Conservation (phyloP, 208 protist genomes). For the Acanthamoeba culbertsoni region DNA sequence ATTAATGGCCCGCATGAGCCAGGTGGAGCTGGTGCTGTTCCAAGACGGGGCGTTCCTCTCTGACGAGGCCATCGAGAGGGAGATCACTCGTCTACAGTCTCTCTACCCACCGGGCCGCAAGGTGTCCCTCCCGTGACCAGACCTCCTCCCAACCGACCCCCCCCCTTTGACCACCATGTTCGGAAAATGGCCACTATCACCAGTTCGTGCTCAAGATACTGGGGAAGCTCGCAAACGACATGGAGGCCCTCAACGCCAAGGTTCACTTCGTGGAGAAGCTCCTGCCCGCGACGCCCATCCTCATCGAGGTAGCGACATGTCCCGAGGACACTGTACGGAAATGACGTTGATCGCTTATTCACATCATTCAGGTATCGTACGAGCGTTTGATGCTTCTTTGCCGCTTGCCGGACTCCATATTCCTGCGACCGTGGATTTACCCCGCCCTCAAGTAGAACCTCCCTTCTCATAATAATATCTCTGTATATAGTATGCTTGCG, state of each 20-base stretch:
- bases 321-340: neutral
- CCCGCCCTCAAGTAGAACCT: conserved; percentile 48
- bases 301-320: neutral
- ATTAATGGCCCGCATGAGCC: neutral
- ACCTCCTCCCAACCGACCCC: neutral
- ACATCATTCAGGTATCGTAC: neutral
- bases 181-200: neutral
- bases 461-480: no score
- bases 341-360: neutral
- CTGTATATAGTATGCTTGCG: no score
- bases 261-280: conserved; percentile 22
- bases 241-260: conserved; percentile 35
- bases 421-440: conserved; percentile 34
- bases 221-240: conserved; percentile 28
- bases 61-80: neutral
- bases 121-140: no score
- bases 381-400: conserved; percentile 37
- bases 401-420: conserved; percentile 23
- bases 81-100: neutral
- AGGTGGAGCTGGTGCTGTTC: neutral
- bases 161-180: neutral
- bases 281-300: neutral
- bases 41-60: neutral
- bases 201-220: conserved; percentile 47
- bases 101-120: conserved; percentile 23